Evolutionary conservation across 2,329 filamentous ascomycete species (phyloP).

Genomic region (Amauroascus verrucosus): DNA sequence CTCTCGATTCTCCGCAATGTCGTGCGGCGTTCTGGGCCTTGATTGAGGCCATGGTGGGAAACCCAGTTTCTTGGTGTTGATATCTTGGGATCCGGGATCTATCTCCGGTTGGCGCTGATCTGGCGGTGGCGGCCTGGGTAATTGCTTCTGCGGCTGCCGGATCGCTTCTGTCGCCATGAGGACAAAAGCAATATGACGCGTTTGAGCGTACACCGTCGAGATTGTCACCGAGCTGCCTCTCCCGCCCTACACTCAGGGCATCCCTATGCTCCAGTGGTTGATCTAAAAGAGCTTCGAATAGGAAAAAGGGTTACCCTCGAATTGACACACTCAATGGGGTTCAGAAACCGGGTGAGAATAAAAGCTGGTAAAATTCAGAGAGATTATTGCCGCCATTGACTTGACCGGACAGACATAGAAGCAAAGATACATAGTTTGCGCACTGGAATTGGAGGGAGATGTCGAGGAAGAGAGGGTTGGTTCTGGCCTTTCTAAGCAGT

Average conservation of each 20-base stretch:
- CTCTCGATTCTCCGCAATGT: slow-evolving; percentile 31
- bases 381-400: slow-evolving; percentile 5
- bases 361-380: not conserved
- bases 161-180: slow-evolving; percentile 33
- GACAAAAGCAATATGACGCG: slow-evolving; percentile 16
- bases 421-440: slow-evolving; percentile 1
- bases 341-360: not conserved
- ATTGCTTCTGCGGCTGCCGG: slow-evolving; percentile 22
- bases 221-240: not conserved
- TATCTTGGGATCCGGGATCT: slow-evolving; percentile 19
- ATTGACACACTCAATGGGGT: not conserved
- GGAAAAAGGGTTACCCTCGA: not conserved
- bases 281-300: not conserved
- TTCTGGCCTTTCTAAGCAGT: not conserved
- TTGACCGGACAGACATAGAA: not conserved
- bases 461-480: not conserved
- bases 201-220: slow-evolving; percentile 12
- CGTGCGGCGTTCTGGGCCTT: slow-evolving; percentile 28
- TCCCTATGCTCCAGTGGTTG: not conserved
- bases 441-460: not conserved
- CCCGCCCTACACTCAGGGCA: not conserved
- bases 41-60: slow-evolving; percentile 23
- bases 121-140: slow-evolving; percentile 14
- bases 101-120: slow-evolving; percentile 8
- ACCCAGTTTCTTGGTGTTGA: slow-evolving; percentile 24